Base-by-base conservation (phyloP, 768 basidiomycete genomes). In the Termitomyces sp. region DNA sequence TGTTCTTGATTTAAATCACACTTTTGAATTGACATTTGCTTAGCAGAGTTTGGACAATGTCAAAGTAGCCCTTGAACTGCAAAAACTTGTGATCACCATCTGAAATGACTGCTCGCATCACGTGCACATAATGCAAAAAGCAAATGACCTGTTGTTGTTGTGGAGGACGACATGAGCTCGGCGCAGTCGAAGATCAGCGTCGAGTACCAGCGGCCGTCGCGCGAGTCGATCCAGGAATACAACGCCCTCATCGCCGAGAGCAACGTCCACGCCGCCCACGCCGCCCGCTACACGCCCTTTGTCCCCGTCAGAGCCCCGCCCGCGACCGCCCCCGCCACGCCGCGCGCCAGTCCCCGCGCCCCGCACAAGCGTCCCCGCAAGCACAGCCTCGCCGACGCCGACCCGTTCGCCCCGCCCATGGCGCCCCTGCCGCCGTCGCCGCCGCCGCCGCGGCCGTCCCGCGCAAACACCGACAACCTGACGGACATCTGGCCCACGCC, bases 381-480 rank as follows among this genome's bases (percentile, higher is more conserved):
- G 63, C 79, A 77, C 65, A 80, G 77, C 64, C 68, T 82, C n/a
- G 72, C 77, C 1, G 68, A 74, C 0, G 68, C 73, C 73, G 85
- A 87, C 72, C 85, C 85, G 1, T 86, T 86, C 66, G 83, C 83
- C 13, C 68, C 47, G 0, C 48, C 70, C 47, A 65, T 68, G 63
- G 67, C 59, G 69, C 64, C 71, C 56, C 72, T 65, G 70, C 9
- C 42, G 3, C 22, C 53, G 42, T 66, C 79, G 3, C 73, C 83
- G 0, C 84, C 90, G 1, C 91, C 91, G 9, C 85, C 87, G 2
- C 82, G 92, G 45, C 92, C 92, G 0, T 91, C 90, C 47, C 82
- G 92, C 56, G 88, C 87, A 59, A 94, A 94, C 70, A 94, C 92
- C 4, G 88, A 86, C 34, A 92, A 79, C 55, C 78, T 93, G 50